These are phyloP conservation scores for Canariomyces notabilis DNA, from an alignment of 2,329 filamentous ascomycete genomes.

Conservation along the genomic window DNA sequence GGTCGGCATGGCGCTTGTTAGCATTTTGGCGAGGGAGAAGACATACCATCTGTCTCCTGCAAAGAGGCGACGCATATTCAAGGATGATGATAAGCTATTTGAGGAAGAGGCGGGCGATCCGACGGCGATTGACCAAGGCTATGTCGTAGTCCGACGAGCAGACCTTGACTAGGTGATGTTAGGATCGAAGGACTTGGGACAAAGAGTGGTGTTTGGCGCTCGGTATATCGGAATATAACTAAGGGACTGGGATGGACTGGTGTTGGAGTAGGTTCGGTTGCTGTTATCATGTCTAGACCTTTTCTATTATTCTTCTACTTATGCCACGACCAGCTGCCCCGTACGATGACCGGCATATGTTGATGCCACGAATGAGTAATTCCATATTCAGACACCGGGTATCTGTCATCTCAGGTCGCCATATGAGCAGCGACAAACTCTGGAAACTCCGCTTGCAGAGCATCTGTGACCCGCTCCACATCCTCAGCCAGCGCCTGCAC, in stretches of 20 bases:
- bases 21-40: conserved; percentile 33
- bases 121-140: conserved; percentile 44
- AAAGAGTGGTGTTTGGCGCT: background rate
- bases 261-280: background rate
- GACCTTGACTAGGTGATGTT: conserved; percentile 41
- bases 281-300: conserved; percentile 8
- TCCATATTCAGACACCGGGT: background rate
- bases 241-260: background rate
- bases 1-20: conserved; percentile 49
- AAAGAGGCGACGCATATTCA: conserved; percentile 28
- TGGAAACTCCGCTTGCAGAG: conserved; percentile 67
- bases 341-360: background rate
- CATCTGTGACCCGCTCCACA: conserved; percentile 27
- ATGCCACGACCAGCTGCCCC: background rate
- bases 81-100: conserved; percentile 38
- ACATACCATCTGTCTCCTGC: conserved; percentile 11
- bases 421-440: conserved; percentile 23
- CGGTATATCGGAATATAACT: background rate
- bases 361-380: background rate
- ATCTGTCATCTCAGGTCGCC: conserved; percentile 12
- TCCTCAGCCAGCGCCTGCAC: conserved; percentile 83
- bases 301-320: background rate
- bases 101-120: conserved; percentile 49
- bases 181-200: background rate
- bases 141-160: conserved; percentile 48